phyloP scores from a whole-genome alignment of 305 asterid genomes.

The Solanum hybrid region DNA sequence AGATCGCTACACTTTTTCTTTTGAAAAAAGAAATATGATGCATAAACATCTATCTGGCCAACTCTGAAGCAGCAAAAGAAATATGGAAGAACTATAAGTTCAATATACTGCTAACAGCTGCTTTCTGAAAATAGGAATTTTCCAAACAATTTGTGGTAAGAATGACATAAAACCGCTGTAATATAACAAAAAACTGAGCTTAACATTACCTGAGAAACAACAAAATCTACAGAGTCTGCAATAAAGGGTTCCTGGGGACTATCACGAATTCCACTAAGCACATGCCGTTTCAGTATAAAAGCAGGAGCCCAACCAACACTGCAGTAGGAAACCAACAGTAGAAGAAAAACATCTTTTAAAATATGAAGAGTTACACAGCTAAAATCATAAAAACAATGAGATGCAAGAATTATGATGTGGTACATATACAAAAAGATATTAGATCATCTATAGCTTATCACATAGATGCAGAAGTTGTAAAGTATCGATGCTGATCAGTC shows the following conservation, averaged over 20 bases:
- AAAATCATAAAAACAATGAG: background rate
- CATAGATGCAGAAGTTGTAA: background rate
- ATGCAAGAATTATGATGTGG: background rate
- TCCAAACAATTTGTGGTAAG: background rate
- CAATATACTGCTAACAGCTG: background rate
- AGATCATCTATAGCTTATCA: background rate
- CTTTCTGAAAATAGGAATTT: background rate
- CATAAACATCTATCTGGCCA: background rate
- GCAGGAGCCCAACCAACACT: conserved; percentile 95
- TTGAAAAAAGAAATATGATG: background rate
- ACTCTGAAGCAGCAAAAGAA: background rate
- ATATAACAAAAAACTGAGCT: background rate
- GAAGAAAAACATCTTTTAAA: conserved; percentile 8
- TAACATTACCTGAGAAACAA: conserved; percentile 81
- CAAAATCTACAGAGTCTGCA: conserved; percentile 95
- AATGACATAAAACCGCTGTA: background rate
- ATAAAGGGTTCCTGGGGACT: conserved; percentile 97
- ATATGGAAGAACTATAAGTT: background rate
- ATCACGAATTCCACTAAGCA: conserved; percentile 76
- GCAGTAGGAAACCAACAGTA: conserved; percentile 25
- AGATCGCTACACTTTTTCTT: background rate
- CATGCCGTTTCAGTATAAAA: conserved; percentile 81
- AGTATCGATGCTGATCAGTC: background rate
- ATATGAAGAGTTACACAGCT: background rate
- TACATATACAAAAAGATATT: background rate